Evolutionary conservation across 1,284 basidiomycete genomes (phyloP), one percentile per base, ranked within the genome.

Genomic region (Tilletia caries): DNA sequence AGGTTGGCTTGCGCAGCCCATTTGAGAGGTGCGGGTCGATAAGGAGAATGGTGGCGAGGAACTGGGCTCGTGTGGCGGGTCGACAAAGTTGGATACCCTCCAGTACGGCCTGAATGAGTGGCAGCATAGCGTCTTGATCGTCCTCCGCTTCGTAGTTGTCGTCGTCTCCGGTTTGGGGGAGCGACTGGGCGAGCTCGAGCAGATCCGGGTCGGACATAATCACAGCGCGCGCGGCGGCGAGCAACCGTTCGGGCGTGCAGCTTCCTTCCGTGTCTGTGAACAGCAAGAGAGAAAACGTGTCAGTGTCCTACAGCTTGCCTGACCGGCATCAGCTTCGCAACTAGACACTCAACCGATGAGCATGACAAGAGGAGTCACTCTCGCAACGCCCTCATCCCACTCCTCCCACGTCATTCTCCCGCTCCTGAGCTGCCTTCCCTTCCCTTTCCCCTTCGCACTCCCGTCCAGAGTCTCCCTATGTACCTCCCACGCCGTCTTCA

Each of bases 21-120:
- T 62, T 62, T 3, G 58, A 62, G 6, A 62, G 58, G n/a, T 62
- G 58, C 13, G 58, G 58, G 32, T 62, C 58, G 58, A 62, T 62
- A 13, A 62, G 32, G 13, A 62, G 29, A 13, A 62, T 33, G 6
- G 58, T 62, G 13, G 58, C 58, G 29, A 62, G 29, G 32, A 34
- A 62, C 29, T 62, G 58, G 58, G 58, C 58, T 6, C 27, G 58
- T 15, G 58, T 62, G 13, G 58, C 32, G 15, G 58, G 58, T 33
- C 58, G 29, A 29, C 58, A 62, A 12, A 62, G 27, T 29, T 33
- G 27, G 15, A 62, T 62, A 4, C 58, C 58, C 15, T 62, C 13
- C 58, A 62, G 32, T 6, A 62, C 58, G 32, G 32, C 58, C 23
- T 62, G 32, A 8, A 34, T 33, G 18, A 62, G 58, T 10, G 58